phyloP scores from a whole-genome alignment of 2,329 filamentous ascomycete genomes.

The Cladophialophora yegresii region DNA sequence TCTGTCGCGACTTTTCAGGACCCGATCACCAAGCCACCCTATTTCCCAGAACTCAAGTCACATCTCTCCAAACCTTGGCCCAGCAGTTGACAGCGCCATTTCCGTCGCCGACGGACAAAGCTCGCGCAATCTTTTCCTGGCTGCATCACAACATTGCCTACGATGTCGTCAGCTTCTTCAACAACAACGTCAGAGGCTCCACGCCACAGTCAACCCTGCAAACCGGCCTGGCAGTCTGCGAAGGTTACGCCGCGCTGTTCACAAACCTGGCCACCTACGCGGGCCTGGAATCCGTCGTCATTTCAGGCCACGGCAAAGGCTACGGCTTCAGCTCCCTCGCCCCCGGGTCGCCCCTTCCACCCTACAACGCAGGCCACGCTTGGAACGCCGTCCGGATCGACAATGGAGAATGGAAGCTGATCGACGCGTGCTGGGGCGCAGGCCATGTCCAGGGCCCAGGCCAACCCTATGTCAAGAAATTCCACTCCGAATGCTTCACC shows the following conservation, averaged over 20 bases:
- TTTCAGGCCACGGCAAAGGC: slow-evolving; percentile 83
- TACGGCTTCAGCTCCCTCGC: slow-evolving; percentile 67
- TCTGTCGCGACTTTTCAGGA: slow-evolving; percentile 83
- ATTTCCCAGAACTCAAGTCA: slow-evolving; percentile 72
- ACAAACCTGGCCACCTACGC: slow-evolving; percentile 74
- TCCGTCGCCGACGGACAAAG: slow-evolving; percentile 81
- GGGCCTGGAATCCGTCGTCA: slow-evolving; percentile 74
- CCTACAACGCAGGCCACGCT: slow-evolving; percentile 69
- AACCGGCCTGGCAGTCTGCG: slow-evolving; percentile 81
- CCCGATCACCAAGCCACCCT: slow-evolving; percentile 76
- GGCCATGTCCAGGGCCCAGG: slow-evolving; percentile 63
- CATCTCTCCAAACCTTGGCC: slow-evolving; percentile 74
- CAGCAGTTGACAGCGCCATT: slow-evolving; percentile 77
- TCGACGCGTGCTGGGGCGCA: slow-evolving; percentile 93
- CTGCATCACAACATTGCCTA: slow-evolving; percentile 91
- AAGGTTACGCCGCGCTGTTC: slow-evolving; percentile 85
- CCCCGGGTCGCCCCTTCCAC: slow-evolving; percentile 66
- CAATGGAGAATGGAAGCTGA: slow-evolving; percentile 81
- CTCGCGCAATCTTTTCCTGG: slow-evolving; percentile 91
- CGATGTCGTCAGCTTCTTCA: slow-evolving; percentile 77
- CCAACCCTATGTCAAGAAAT: slow-evolving; percentile 65
- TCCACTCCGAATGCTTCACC: slow-evolving; percentile 64
- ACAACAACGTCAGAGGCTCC: slow-evolving; percentile 64
- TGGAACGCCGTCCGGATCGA: slow-evolving; percentile 95
- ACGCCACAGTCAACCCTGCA: slow-evolving; percentile 73